A percentile compares a stretch with the other conserved stretches of the same genome.
These are phyloP conservation scores for Fusarium mangiferae DNA, from an alignment of 2,329 filamentous ascomycete genomes.

Conservation along the genomic window DNA sequence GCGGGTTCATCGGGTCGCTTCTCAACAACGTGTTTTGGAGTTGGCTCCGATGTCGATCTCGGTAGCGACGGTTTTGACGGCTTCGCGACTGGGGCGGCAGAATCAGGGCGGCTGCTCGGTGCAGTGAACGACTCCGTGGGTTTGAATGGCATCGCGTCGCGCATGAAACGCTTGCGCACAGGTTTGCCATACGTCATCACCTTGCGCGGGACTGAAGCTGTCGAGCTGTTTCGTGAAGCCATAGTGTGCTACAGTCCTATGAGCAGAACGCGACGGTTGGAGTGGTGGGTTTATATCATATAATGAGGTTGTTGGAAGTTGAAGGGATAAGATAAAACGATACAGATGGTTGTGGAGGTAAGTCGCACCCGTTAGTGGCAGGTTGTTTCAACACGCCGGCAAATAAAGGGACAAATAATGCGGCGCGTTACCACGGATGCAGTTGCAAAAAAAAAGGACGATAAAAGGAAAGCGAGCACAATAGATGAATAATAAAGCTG, in stretches of 20 bases:
- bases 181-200: constrained; percentile 44
- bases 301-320: neutral
- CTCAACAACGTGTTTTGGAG: constrained; percentile 10
- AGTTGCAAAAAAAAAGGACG: constrained; percentile 4
- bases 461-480: neutral
- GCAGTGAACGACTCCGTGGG: constrained; percentile 27
- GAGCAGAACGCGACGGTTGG: constrained; percentile 5
- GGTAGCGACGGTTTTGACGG: constrained; percentile 25
- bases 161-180: constrained; percentile 39
- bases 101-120: constrained; percentile 16
- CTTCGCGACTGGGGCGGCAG: constrained; percentile 21
- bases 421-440: constrained; percentile 7
- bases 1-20: constrained; percentile 8
- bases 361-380: neutral
- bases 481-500: neutral
- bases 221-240: constrained; percentile 33
- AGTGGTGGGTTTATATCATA: constrained; percentile 22
- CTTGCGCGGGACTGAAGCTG: constrained; percentile 39
- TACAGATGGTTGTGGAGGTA: neutral
- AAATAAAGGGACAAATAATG: constrained; percentile 7
- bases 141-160: constrained; percentile 37
- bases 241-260: constrained; percentile 23
- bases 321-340: constrained; percentile 2
- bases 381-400: constrained; percentile 7
- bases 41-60: constrained; percentile 31